phyloP scores from a whole-genome alignment of 2,329 filamentous ascomycete genomes.

The Volutella citrinella region DNA sequence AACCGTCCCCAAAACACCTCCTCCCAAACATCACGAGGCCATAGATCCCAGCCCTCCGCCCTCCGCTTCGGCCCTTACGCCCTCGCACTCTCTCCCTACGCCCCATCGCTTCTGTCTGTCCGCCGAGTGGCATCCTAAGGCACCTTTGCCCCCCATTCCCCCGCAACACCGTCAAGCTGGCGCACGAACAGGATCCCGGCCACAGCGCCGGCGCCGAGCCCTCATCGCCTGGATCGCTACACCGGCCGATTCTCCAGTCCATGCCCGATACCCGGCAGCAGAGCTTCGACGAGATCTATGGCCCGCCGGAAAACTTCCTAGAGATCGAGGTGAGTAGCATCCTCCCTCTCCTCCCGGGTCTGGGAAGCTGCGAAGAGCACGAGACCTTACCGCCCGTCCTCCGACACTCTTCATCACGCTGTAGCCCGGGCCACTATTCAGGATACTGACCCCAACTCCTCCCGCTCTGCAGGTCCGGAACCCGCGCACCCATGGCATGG shows the following conservation, averaged over 20 bases:
- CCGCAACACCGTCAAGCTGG: constrained; percentile 40
- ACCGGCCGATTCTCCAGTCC: constrained; percentile 59
- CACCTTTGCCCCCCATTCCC: neutral
- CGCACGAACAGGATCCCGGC: constrained; percentile 35
- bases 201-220: constrained; percentile 29
- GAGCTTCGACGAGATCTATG: constrained; percentile 98
- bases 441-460: too few relatives aligned
- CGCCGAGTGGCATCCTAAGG: too few relatives aligned
- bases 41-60: too few relatives aligned
- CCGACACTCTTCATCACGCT: constrained; percentile 1
- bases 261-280: constrained; percentile 78
- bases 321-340: constrained; percentile 77
- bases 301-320: constrained; percentile 95
- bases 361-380: constrained; percentile 1
- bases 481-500: constrained; percentile 90
- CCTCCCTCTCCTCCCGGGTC: neutral
- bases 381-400: neutral
- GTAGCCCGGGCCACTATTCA: constrained; percentile 1
- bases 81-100: neutral
- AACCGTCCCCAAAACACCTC: too few relatives aligned
- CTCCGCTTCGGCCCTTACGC: neutral
- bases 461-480: constrained; percentile 81
- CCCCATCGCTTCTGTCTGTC: too few relatives aligned
- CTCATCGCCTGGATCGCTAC: constrained; percentile 32
- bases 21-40: constrained; percentile 10